Percentiles rank a stretch among this genome's conserved stretches.
phyloP scores from a whole-genome alignment of 768 basidiomycete species.

The Podaxis mareebaensis region DNA sequence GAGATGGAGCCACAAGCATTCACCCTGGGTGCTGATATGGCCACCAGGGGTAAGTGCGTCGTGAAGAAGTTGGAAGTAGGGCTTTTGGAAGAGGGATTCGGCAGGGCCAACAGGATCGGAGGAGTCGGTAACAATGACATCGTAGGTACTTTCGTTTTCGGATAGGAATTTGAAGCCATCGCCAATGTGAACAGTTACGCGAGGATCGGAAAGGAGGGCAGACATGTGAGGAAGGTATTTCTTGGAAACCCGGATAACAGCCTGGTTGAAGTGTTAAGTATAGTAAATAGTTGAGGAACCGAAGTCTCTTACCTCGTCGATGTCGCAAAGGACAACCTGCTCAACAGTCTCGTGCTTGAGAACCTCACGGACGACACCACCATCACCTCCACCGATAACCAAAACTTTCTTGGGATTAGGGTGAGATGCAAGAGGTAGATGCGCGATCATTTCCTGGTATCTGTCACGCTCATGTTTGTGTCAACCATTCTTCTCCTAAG shows the following conservation, averaged over 20 bases:
- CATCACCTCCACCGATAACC: conserved; percentile 98
- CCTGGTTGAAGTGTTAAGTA: conserved; percentile 43
- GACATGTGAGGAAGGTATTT: conserved; percentile 95
- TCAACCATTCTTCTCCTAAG: neutral
- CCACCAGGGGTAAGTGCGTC: conserved; percentile 89
- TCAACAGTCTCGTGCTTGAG: conserved; percentile 92
- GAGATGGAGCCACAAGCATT: conserved; percentile 94
- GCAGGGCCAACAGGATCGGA: conserved; percentile 98
- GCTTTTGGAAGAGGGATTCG: conserved; percentile 90
- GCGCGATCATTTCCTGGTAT: conserved; percentile 99
- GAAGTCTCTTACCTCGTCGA: conserved; percentile 73
- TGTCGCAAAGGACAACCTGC: conserved; percentile 93
- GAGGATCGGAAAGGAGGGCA: conserved; percentile 70
- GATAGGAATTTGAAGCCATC: conserved; percentile 97
- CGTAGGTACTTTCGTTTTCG: conserved; percentile 85
- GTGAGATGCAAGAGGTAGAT: conserved; percentile 94
- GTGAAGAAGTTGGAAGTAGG: conserved; percentile 94
- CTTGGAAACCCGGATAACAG: conserved; percentile 94
- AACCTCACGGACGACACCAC: conserved; percentile 96
- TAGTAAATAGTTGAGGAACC: neutral
- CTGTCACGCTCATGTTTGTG: conserved; percentile 37
- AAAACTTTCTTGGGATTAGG: conserved; percentile 95
- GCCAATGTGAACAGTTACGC: conserved; percentile 84
- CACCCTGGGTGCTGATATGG: conserved; percentile 93
- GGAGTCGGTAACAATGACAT: conserved; percentile 98